Conservation (phyloP, 2,329 filamentous ascomycete species). For the Diaporthe sp. region DNA sequence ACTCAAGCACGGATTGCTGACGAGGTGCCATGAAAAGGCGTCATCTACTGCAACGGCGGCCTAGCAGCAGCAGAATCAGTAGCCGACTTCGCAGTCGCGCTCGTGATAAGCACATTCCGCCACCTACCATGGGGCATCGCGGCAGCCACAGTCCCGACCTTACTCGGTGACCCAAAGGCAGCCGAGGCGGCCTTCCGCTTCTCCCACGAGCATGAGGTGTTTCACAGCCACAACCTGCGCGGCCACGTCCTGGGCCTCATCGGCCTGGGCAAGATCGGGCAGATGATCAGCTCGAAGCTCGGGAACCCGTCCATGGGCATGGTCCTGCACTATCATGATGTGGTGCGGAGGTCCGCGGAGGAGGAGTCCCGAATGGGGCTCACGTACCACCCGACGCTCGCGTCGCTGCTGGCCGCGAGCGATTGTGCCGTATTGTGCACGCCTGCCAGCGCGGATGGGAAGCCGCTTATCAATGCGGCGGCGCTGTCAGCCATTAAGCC, state of each 20-base stretch:
- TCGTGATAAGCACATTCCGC: slow-evolving; percentile 77
- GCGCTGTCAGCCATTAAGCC: slow-evolving; percentile 62
- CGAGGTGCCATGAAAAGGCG: slow-evolving; percentile 54
- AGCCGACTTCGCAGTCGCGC: slow-evolving; percentile 76
- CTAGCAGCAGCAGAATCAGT: slow-evolving; percentile 78
- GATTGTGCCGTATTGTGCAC: slow-evolving; percentile 74
- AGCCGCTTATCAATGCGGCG: slow-evolving; percentile 58
- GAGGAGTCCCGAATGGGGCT: slow-evolving; percentile 57
- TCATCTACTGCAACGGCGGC: slow-evolving; percentile 79
- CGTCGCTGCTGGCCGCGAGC: slow-evolving; percentile 59
- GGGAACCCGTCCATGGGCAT: slow-evolving; percentile 69
- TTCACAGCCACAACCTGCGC: slow-evolving; percentile 71
- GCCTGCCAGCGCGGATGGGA: slow-evolving; percentile 58
- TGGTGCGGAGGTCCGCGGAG: slow-evolving; percentile 57
- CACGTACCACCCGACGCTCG: slow-evolving; percentile 61
- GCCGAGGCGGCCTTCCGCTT: slow-evolving; percentile 55
- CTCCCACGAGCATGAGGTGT: slow-evolving; percentile 70
- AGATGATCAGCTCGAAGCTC: slow-evolving; percentile 69
- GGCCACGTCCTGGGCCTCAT: slow-evolving; percentile 72
- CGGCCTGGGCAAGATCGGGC: slow-evolving; percentile 75
- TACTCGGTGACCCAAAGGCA: slow-evolving; percentile 34
- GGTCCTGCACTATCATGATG: slow-evolving; percentile 72
- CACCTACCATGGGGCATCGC: slow-evolving; percentile 72
- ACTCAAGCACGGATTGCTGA: background rate
- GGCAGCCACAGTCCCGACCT: slow-evolving; percentile 59